Evolutionary conservation across 192 early-diverging fungal genomes (phyloP).

Genomic region (Podila horticola): DNA sequence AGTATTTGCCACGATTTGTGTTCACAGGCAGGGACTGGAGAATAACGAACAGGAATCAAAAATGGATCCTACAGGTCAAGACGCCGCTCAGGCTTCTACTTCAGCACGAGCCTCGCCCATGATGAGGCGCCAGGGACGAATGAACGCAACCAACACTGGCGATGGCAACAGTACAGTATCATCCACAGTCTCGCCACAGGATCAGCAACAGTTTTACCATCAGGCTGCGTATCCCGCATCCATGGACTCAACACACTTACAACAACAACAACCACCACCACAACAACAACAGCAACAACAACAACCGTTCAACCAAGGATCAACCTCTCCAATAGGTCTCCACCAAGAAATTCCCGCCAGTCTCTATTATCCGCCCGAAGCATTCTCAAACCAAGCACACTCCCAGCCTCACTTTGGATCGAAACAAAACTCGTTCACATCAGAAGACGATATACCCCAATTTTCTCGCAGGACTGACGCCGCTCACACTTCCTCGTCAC

Average conservation of each 20-base stretch:
- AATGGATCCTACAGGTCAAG: neutral
- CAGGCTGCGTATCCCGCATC: neutral
- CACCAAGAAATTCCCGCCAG: neutral
- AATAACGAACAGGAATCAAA: neutral
- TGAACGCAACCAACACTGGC: neutral
- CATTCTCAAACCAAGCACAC: neutral
- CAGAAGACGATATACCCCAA: neutral
- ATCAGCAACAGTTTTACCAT: slow-evolving; percentile 7
- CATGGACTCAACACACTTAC: neutral
- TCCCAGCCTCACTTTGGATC: neutral
- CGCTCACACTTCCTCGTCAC: slow-evolving; percentile 10
- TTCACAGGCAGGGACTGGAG: neutral
- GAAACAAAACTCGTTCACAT: neutral
- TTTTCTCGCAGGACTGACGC: slow-evolving; percentile 6
- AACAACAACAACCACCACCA: neutral
- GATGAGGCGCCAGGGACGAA: slow-evolving; percentile 7
- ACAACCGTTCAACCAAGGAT: neutral
- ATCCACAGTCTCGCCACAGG: neutral
- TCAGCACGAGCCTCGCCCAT: slow-evolving; percentile 7
- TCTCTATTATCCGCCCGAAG: neutral
- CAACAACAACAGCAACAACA: neutral
- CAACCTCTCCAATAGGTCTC: neutral
- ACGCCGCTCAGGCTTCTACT: neutral
- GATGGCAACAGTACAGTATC: neutral
- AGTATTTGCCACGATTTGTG: neutral